Conservation (phyloP, 768 basidiomycete species). For the Rhodosporidiobolus sp. region DNA sequence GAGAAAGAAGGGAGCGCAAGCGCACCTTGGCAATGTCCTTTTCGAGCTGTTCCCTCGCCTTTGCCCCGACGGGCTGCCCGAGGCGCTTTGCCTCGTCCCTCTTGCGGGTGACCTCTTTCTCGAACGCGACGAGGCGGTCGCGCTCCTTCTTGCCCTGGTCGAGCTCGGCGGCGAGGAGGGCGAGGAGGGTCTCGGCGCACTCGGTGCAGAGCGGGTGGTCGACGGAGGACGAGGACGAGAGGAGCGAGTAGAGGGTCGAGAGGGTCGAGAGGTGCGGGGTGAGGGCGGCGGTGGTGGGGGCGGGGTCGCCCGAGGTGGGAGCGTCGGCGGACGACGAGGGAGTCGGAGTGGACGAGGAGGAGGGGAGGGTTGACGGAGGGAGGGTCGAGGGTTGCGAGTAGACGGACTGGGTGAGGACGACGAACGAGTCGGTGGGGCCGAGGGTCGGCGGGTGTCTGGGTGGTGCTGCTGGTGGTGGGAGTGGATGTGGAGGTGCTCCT, state of each 20-base stretch:
- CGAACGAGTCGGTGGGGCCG: slow-evolving; percentile 60
- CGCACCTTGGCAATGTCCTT: slow-evolving; percentile 66
- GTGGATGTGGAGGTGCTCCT: not conserved
- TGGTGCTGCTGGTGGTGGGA: not conserved
- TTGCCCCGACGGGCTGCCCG: slow-evolving; percentile 6
- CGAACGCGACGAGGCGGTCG: slow-evolving; percentile 65
- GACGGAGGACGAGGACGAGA: slow-evolving; percentile 49
- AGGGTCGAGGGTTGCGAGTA: slow-evolving; percentile 44
- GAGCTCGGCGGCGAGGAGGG: slow-evolving; percentile 65
- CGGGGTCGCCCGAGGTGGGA: slow-evolving; percentile 65
- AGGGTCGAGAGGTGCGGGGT: slow-evolving; percentile 38
- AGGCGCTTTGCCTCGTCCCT: slow-evolving; percentile 18
- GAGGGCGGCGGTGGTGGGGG: slow-evolving; percentile 1
- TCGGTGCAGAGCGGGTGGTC: slow-evolving; percentile 78
- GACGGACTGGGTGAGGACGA: slow-evolving; percentile 69
- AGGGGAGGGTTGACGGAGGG: slow-evolving; percentile 43
- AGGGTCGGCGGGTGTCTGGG: not conserved
- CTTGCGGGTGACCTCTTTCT: slow-evolving; percentile 47
- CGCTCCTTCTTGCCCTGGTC: slow-evolving; percentile 74
- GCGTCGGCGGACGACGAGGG: slow-evolving; percentile 48
- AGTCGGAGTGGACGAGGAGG: slow-evolving; percentile 57
- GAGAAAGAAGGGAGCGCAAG: not conserved
- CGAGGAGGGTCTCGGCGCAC: slow-evolving; percentile 78
- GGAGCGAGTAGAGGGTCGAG: slow-evolving; percentile 43
- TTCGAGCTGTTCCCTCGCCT: slow-evolving; percentile 61